Conservation (phyloP, 495 filamentous ascomycete genomes). For the Podospora didyma region DNA sequence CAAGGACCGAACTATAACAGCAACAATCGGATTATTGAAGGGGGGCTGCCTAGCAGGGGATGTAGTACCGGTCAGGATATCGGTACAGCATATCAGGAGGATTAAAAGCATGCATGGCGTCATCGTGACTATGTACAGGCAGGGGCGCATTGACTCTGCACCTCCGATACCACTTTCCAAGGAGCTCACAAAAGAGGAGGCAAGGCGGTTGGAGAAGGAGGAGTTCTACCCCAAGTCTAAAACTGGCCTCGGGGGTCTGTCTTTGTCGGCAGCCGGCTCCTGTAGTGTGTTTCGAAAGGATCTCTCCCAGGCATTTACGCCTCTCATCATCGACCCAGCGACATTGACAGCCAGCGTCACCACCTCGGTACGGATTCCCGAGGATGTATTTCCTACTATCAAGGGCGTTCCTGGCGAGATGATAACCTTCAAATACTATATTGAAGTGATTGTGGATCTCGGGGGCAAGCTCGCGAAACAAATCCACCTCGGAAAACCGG, state of each 20-base stretch:
- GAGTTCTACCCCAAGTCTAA: constrained; percentile 74
- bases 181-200: constrained; percentile 59
- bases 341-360: constrained; percentile 74
- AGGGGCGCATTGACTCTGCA: constrained; percentile 86
- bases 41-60: constrained; percentile 87
- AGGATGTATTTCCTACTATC: constrained; percentile 91
- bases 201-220: constrained; percentile 60
- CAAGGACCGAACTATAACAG: constrained; percentile 70
- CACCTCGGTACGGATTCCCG: constrained; percentile 78
- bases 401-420: constrained; percentile 81
- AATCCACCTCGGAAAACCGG: constrained; percentile 39
- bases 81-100: constrained; percentile 77
- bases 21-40: constrained; percentile 77
- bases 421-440: constrained; percentile 89
- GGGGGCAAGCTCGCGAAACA: constrained; percentile 74
- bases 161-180: constrained; percentile 58
- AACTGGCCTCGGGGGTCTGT: constrained; percentile 73
- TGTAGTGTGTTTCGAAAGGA: constrained; percentile 92
- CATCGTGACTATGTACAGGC: constrained; percentile 87
- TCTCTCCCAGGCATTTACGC: constrained; percentile 78
- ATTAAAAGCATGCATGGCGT: constrained; percentile 89
- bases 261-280: constrained; percentile 73
- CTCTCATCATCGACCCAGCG: constrained; percentile 76
- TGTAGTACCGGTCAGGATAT: constrained; percentile 71
- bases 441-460: constrained; percentile 88